Evolutionary conservation across 2,329 filamentous ascomycete genomes (phyloP).

Genomic region (Teratosphaeria gauchensis): DNA sequence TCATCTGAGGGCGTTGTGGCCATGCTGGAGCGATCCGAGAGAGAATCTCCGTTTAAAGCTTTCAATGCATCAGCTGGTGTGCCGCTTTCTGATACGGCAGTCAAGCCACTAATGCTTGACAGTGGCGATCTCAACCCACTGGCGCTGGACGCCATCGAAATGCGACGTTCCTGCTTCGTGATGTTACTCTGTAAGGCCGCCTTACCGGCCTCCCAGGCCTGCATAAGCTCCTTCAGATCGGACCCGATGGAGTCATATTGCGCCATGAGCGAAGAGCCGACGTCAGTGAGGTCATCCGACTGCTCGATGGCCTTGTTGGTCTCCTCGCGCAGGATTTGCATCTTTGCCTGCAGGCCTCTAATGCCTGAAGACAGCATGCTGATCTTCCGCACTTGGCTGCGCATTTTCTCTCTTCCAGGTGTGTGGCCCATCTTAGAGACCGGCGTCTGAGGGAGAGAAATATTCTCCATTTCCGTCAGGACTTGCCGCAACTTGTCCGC

Average conservation of each 20-base stretch:
- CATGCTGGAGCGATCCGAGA: constrained; percentile 35
- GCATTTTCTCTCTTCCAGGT: constrained; percentile 68
- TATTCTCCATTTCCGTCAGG: constrained; percentile 64
- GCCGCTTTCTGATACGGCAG: constrained; percentile 44
- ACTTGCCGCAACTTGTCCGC: constrained; percentile 59
- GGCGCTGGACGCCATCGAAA: constrained; percentile 41
- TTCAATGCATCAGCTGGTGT: constrained; percentile 62
- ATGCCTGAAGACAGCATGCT: constrained; percentile 84
- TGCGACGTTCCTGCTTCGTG: constrained; percentile 61
- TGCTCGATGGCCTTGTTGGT: constrained; percentile 71
- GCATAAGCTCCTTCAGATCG: constrained; percentile 57
- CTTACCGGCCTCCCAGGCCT: constrained; percentile 54
- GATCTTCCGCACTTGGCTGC: constrained; percentile 78
- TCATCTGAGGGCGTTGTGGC: constrained; percentile 40
- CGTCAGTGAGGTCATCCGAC: constrained; percentile 48
- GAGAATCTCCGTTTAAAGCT: constrained; percentile 63
- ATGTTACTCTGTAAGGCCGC: constrained; percentile 73
- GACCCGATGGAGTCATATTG: constrained; percentile 93
- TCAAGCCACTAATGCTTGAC: constrained; percentile 54
- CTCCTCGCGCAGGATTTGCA: constrained; percentile 84
- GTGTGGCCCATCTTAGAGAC: constrained; percentile 46
- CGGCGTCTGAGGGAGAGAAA: constrained; percentile 41
- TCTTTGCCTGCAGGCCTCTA: constrained; percentile 83
- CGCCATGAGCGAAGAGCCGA: constrained; percentile 67
- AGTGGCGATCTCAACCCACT: constrained; percentile 38